Conservation (phyloP, 2,329 filamentous ascomycete genomes). For the Curvularia verruculosa region DNA sequence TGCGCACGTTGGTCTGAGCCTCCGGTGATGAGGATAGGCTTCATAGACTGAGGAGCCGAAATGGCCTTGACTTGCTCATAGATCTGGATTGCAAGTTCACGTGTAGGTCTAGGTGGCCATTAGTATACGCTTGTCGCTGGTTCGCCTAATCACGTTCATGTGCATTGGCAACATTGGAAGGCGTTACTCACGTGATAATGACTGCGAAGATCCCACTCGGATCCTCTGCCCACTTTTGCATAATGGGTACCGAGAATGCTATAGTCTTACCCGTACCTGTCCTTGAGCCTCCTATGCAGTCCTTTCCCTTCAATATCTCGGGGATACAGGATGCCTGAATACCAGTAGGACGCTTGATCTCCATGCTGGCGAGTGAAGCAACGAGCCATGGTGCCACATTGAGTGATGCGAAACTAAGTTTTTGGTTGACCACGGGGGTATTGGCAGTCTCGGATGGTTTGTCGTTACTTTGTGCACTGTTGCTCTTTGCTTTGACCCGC, state of each 20-base stretch:
- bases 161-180: neutral
- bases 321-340: constrained; percentile 95
- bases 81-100: constrained; percentile 93
- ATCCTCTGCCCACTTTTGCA: constrained; percentile 92
- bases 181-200: constrained; percentile 72
- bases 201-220: constrained; percentile 90
- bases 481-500: constrained; percentile 44
- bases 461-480: constrained; percentile 11
- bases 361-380: constrained; percentile 74
- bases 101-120: constrained; percentile 40
- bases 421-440: constrained; percentile 33
- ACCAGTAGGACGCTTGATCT: constrained; percentile 85
- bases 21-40: constrained; percentile 87
- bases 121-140: constrained; percentile 1
- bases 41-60: constrained; percentile 83
- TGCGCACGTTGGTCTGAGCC: constrained; percentile 92
- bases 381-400: constrained; percentile 86
- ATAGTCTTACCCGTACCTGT: constrained; percentile 98
- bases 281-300: constrained; percentile 89
- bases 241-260: constrained; percentile 90
- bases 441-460: constrained; percentile 11
- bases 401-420: constrained; percentile 73
- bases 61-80: constrained; percentile 96
- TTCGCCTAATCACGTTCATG: neutral
- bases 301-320: constrained; percentile 85